Base-by-base conservation (phyloP, 2,329 filamentous ascomycete species). In the Penicillium sp. region DNA sequence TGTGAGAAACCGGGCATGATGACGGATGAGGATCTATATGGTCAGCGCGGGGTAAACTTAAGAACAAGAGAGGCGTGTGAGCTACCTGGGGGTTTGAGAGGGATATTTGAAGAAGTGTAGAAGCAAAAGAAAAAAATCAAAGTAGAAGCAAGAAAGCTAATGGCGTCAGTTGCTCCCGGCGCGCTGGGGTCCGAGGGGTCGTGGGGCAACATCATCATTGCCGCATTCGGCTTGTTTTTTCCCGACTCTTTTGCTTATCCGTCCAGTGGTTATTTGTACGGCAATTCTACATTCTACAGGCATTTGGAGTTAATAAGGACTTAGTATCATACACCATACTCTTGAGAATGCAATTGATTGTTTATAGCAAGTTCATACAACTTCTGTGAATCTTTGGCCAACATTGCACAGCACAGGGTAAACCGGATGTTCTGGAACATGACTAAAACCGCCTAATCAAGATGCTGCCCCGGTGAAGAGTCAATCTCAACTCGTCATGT, bases 1-100 rank as follows among this genome's bases (percentile, higher is more conserved):
- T 95, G 92, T 66, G 90, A 66, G 59, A 74, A 74, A 63, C 65
- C 67, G 56, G 72, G 66, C 71, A 74, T 74, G 52, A 57, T 72
- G 65, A 60, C 50, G 40, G 56, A 48, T 49, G 36, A 47, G 45
- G 46, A 50, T 54, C 43, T 53, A 50, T 45, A 48, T 49, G 36
- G 60, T 71, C 53, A 72, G 64, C 60, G 68, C 63, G 67, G 67
- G 68, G 63, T 50, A 62, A 41, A 5, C 27, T n/a, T 29, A n/a
- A 27, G 29, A 21, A 41, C 22, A 10, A 43, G 29, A 10, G 34
- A 22, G 34, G 24, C n/a, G 47, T 27, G 45, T 2, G 31, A 43
- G 29, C 8, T 43, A 53, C 49, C 22, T 14, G 0, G 29, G 11
- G 42, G 36, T 31, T 54, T 31, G 53, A 56, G 44, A 16, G 38